These are phyloP conservation scores for Phytophthora tubulina DNA, from an alignment of 352 stramenopile species.

Conservation along the genomic window DNA sequence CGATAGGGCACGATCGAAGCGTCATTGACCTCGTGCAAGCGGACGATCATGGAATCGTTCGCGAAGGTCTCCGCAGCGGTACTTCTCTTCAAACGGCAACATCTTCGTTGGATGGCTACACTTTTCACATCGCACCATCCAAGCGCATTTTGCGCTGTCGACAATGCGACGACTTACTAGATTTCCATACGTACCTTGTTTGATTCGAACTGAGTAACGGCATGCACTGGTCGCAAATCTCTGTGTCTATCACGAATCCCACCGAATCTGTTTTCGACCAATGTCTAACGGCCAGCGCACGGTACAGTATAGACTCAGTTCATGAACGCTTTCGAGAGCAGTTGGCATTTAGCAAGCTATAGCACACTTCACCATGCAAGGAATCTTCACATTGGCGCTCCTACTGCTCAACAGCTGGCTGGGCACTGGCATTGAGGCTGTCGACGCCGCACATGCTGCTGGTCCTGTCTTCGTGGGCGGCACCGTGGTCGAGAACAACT, in stretches of 20 bases:
- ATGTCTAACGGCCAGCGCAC: constrained; percentile 35
- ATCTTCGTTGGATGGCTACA: constrained; percentile 30
- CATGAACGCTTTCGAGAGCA: constrained; percentile 8
- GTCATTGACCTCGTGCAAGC: constrained; percentile 4
- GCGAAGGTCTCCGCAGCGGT: not conserved
- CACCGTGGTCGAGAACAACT: constrained; percentile 30
- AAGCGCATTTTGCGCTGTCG: not conserved
- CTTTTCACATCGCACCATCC: not conserved
- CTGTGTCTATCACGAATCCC: constrained; percentile 22
- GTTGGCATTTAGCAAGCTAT: constrained; percentile 27
- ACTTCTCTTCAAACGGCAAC: constrained; percentile 3
- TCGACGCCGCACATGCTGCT: constrained; percentile 23
- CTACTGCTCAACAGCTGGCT: constrained; percentile 47
- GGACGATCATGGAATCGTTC: constrained; percentile 22
- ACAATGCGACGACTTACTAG: not conserved
- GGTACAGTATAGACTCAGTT: not conserved
- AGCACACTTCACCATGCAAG: constrained; percentile 39
- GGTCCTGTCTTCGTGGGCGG: constrained; percentile 27
- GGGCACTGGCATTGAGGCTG: constrained; percentile 15
- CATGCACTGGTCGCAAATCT: constrained; percentile 15
- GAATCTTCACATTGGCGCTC: constrained; percentile 55
- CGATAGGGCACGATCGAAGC: not conserved
- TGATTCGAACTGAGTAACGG: not conserved
- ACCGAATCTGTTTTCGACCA: constrained; percentile 25
- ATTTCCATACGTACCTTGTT: not conserved